Conservation (phyloP, 2,329 filamentous ascomycete genomes). For the Epichloe typhina region DNA sequence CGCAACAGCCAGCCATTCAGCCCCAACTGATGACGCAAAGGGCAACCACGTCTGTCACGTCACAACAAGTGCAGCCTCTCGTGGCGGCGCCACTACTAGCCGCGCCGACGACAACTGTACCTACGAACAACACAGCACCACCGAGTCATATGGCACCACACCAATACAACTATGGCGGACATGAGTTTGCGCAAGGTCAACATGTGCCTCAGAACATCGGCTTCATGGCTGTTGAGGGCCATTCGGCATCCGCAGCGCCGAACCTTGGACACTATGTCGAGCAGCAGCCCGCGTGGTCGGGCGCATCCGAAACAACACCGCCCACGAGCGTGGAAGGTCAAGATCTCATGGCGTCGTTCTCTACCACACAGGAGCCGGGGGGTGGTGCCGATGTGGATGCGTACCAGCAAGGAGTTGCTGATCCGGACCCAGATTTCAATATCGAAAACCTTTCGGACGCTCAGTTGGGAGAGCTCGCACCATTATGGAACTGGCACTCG, state of each 20-base stretch:
- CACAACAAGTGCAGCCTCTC: neutral
- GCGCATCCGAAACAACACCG: neutral
- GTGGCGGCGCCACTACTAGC: neutral
- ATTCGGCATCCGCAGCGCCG: neutral
- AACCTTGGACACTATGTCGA: neutral
- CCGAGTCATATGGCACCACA: neutral
- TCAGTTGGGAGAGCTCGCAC: constrained; percentile 12
- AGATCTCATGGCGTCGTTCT: constrained; percentile 1
- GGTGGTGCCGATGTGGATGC: neutral
- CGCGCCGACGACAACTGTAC: neutral
- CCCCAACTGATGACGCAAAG: neutral
- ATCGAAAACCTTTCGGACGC: constrained; percentile 11
- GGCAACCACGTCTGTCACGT: neutral
- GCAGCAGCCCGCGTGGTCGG: neutral
- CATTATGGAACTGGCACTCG: constrained; percentile 13
- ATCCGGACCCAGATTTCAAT: constrained; percentile 7
- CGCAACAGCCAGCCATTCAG: neutral
- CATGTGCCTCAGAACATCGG: neutral
- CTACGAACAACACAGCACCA: neutral
- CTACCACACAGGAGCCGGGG: neutral
- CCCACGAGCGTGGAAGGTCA: neutral
- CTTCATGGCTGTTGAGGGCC: neutral
- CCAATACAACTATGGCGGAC: neutral
- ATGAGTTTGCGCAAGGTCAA: neutral
- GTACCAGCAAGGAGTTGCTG: neutral